Base-by-base conservation (phyloP, 2,329 filamentous ascomycete species). In the Colletotrichum euphorbiae region DNA sequence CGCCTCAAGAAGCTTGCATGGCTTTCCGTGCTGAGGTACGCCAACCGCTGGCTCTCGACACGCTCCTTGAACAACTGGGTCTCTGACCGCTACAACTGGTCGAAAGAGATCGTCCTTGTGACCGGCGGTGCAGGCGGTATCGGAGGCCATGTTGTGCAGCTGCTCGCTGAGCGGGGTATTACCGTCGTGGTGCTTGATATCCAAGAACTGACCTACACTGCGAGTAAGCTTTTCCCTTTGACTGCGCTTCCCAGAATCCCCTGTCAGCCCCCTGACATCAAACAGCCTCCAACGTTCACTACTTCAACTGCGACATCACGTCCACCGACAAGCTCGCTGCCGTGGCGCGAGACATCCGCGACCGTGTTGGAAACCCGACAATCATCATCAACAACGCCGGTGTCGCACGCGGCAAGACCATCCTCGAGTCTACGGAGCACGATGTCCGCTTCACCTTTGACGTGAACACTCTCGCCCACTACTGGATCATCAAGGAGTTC, bases 91-190 rank as follows among this genome's bases (percentile, higher is more conserved):
- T 91, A 90, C 78, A 84, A 89, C 75, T 93, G 91, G 90, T 79
- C 82, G 21, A 85, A 84, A 58, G 91, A 94, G 79, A 84, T 94
- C 57, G 89, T 92, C 3, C 81, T 94, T 48, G 84, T 94, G 19
- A 94, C 92, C 0, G 92, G 93, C 7, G 92, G 92, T 7, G 89
- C 90, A 46, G 87, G 88, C 63, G 92, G 92, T 0, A 93, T 95
- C 73, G 92, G 92, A 13, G 87, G 85, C 19, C 80, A 85, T 42
- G 84, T 93, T 3, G 91, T 91, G 13, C 83, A 84, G 71, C 77
- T 90, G 60, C 81, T 96, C n/a, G 89, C 88, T 0, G 86, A 89
- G 75, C 81, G 80, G 69, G 87, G 86, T 1, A 82, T 92, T 72
- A 91, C 87, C 71, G 90, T 94, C 38, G 90, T 90, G 0, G 89